A percentile compares a stretch with the other conserved stretches of the same genome.
phyloP scores from a whole-genome alignment of 495 filamentous ascomycete species.

The Ramalina intermedia region DNA sequence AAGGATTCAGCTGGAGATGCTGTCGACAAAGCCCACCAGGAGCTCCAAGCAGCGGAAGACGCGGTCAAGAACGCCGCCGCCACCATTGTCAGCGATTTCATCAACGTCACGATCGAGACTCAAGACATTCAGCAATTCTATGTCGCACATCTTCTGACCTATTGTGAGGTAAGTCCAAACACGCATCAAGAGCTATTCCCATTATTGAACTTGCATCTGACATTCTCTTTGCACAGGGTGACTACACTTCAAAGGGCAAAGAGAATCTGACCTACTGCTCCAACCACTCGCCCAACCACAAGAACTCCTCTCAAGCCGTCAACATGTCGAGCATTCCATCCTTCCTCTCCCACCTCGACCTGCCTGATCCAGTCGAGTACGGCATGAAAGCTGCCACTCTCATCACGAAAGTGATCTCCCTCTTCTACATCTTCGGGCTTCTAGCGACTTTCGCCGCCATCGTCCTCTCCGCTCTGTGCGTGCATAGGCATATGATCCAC shows the following conservation, averaged over 20 bases:
- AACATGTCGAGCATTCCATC: constrained; percentile 5
- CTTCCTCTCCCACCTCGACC: constrained; percentile 5
- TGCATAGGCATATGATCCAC: neutral
- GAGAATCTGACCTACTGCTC: constrained; percentile 10
- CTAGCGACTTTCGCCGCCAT: neutral
- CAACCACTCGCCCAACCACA: constrained; percentile 7
- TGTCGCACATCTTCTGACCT: constrained; percentile 7
- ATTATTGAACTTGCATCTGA: neutral
- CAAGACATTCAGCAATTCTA: constrained; percentile 8
- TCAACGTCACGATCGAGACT: constrained; percentile 7
- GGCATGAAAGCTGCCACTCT: constrained; percentile 7
- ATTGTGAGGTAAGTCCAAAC: neutral
- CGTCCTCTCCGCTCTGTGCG: neutral
- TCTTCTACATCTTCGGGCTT: constrained; percentile 5
- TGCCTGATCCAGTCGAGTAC: constrained; percentile 5
- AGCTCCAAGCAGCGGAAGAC: constrained; percentile 1
- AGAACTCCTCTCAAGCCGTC: neutral
- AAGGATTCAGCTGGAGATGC: neutral
- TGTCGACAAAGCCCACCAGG: constrained; percentile 5
- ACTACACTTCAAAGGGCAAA: constrained; percentile 1
- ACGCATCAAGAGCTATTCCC: neutral
- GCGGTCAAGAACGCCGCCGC: constrained; percentile 4
- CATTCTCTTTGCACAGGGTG: neutral
- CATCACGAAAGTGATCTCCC: constrained; percentile 8
- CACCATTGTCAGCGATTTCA: constrained; percentile 7